Percentiles rank a stretch among this genome's conserved stretches.
Conservation (phyloP, 176 grass and related monocot genomes). For the Thinopyrum elongatum region DNA sequence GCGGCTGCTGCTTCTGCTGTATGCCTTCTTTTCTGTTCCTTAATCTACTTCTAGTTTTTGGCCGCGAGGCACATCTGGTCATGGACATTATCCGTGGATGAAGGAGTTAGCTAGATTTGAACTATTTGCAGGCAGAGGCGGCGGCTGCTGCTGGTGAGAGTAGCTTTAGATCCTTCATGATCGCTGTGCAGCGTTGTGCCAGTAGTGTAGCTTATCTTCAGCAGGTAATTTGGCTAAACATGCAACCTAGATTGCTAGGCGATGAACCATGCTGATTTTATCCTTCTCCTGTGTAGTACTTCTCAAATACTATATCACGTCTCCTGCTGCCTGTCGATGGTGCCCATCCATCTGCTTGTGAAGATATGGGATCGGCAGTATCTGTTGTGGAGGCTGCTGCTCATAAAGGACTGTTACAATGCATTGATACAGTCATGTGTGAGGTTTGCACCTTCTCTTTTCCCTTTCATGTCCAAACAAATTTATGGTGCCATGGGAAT, state of each 20-base stretch:
- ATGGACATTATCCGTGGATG: conserved; percentile 10
- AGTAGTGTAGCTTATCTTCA: conserved; percentile 96
- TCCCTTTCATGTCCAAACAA: not conserved
- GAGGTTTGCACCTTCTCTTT: conserved; percentile 55
- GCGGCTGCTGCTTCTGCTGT: conserved; percentile 86
- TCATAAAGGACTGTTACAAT: conserved; percentile 92
- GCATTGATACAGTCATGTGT: conserved; percentile 97
- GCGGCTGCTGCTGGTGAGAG: conserved; percentile 85
- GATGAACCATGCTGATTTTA: conserved; percentile 21
- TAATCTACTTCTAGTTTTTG: conserved; percentile 15
- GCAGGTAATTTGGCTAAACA: conserved; percentile 61
- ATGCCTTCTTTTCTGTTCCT: conserved; percentile 35
- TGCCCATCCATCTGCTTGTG: conserved; percentile 78
- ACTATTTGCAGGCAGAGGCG: conserved; percentile 74
- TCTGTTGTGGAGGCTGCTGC: conserved; percentile 90
- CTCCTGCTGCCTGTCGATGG: conserved; percentile 88
- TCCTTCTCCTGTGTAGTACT: conserved; percentile 55
- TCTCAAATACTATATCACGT: conserved; percentile 95
- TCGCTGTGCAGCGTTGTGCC: conserved; percentile 91
- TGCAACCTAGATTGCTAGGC: conserved; percentile 31
- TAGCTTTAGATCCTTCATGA: conserved; percentile 96
- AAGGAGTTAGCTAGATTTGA: conserved; percentile 22
- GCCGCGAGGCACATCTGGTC: not conserved
- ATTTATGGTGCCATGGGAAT: not conserved
- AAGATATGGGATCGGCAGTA: conserved; percentile 97